These are phyloP conservation scores for Marasmius oreades DNA, from an alignment of 1,284 basidiomycete genomes.

Conservation along the genomic window DNA sequence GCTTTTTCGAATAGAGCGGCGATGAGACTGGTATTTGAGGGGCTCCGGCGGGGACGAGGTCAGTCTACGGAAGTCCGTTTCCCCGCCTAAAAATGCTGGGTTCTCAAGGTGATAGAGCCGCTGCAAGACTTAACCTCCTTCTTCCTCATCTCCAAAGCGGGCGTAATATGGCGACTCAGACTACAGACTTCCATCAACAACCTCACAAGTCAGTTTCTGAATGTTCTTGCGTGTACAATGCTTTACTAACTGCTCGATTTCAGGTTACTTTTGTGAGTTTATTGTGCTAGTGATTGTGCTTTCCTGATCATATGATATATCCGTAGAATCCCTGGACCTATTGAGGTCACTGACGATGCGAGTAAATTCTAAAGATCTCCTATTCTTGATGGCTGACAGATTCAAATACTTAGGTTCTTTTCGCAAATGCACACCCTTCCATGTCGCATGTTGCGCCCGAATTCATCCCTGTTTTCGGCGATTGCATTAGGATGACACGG, in stretches of 20 bases:
- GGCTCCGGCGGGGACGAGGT: not conserved
- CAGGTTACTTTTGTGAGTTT: slow-evolving; percentile 9
- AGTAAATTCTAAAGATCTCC: slow-evolving; percentile 16
- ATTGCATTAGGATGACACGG: slow-evolving; percentile 87
- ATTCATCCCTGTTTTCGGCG: slow-evolving; percentile 88
- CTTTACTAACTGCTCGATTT: not conserved
- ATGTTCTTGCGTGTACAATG: not conserved
- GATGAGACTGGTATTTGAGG: not conserved
- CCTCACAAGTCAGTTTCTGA: not conserved
- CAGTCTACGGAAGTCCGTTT: not conserved
- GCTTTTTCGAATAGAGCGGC: too few relatives aligned
- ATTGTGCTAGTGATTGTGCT: not conserved
- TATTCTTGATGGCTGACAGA: slow-evolving; percentile 2
- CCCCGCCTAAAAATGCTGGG: not conserved
- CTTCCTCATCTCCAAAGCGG: not conserved
- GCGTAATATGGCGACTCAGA: not conserved
- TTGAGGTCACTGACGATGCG: slow-evolving; percentile 80
- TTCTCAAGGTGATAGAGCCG: not conserved
- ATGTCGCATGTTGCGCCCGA: slow-evolving; percentile 91
- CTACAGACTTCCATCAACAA: slow-evolving; percentile 9
- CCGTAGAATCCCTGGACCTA: slow-evolving; percentile 75
- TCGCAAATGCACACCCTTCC: slow-evolving; percentile 83
- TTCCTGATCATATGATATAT: not conserved
- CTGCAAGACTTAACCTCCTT: not conserved
- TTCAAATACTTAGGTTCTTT: slow-evolving; percentile 38